These are phyloP conservation scores for Sugiyamaella sp. DNA, from an alignment of 1,139 yeast species.

Conservation along the genomic window DNA sequence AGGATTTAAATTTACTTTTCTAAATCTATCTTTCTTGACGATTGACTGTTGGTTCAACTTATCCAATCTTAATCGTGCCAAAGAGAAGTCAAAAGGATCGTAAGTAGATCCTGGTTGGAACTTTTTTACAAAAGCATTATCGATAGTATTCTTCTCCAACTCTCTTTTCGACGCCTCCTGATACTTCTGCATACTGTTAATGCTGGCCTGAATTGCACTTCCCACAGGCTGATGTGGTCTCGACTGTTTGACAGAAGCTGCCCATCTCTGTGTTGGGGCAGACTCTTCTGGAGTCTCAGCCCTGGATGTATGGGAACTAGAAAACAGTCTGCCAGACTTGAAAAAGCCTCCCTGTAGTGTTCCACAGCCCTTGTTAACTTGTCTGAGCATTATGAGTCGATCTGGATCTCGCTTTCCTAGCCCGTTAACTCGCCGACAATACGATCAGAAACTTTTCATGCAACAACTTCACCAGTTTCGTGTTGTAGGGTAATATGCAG, in stretches of 20 bases:
- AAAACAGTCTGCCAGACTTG: neutral
- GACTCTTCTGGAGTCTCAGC: neutral
- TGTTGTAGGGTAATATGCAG: neutral
- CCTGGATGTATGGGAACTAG: neutral
- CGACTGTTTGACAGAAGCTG: constrained; percentile 17
- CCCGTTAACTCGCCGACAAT: too few relatives aligned
- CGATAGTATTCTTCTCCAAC: constrained; percentile 26
- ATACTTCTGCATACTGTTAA: constrained; percentile 13
- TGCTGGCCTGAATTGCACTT: constrained; percentile 18
- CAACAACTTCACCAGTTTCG: neutral
- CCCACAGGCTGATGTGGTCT: constrained; percentile 16
- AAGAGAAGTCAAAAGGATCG: constrained; percentile 40
- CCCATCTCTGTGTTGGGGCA: constrained; percentile 14
- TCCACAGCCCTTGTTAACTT: neutral
- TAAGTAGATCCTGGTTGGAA: constrained; percentile 36
- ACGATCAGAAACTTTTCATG: neutral
- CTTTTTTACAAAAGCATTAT: constrained; percentile 32
- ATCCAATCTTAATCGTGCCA: constrained; percentile 33
- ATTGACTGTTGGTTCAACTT: constrained; percentile 18
- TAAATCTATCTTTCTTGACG: constrained; percentile 32
- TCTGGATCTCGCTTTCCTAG: neutral
- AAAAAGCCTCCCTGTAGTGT: neutral
- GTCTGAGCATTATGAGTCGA: neutral
- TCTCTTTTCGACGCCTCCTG: constrained; percentile 16
- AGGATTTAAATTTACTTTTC: constrained; percentile 36